Evolutionary conservation across 768 basidiomycete species (phyloP), one percentile per base, ranked within the genome.

Genomic region (Tricholoma sp.): DNA sequence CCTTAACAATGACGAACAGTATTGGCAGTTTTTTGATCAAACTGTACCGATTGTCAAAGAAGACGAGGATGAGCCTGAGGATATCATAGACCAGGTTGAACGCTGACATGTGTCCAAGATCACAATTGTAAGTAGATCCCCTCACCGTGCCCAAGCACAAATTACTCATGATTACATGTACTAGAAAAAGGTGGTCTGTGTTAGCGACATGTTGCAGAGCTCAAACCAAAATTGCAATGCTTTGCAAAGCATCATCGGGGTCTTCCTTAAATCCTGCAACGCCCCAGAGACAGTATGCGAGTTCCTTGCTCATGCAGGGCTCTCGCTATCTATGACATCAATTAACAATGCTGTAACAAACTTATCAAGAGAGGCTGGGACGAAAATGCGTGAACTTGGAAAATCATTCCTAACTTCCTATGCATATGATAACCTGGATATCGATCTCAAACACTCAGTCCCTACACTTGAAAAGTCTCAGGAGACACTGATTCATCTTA

Each of bases 231-330:
- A 57, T 6, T 66, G 64, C 37, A 68, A 70, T 47, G 52, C 56
- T 6, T 54, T 70, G 2, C 65, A 68, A 48, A 63, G 56, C 24
- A 28, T 68, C 15, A 51, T 70, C 2, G 66, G 71, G 0, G 54
- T 74, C 6, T 72, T 71, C 65, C 20, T 66, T 34, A 67, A 72
- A 44, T 66, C 65, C 4, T 60, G 61, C 7, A 61, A 63, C 4
- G 24, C 24, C 4, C 66, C 66, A 2, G 62, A 68, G 24, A 65
- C 64, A 13, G 65, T 71, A 20, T 54, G 65, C 12, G 65, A 70
- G 28, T 36, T 70, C 6, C 60, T 74, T 3, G 63, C 70, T 17
- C 69, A 63, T 31, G 54, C 69, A 31, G 65, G 72, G 6, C 36
- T 74, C 1, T 71, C 67, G 0, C 60, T 71, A 13, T 69, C 73